A percentile compares a stretch with the other conserved stretches of the same genome.
phyloP scores from a whole-genome alignment of 148 eudicot genomes.

The Pharnaceum exiguum region DNA sequence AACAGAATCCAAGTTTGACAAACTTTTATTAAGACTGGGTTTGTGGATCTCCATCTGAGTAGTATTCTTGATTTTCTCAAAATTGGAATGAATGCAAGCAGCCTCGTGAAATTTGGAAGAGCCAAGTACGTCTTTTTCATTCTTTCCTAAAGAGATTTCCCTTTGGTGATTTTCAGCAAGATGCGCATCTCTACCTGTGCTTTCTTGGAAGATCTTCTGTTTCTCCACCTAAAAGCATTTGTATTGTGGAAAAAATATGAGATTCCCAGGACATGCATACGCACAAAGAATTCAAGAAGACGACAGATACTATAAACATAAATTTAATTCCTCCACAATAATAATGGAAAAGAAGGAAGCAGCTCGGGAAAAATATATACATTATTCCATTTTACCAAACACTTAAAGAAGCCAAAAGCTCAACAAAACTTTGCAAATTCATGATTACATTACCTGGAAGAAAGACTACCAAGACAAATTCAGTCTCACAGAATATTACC shows the following conservation, averaged over 20 bases:
- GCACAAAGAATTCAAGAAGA: too few relatives aligned
- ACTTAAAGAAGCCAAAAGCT: too few relatives aligned
- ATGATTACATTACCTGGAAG: too few relatives aligned
- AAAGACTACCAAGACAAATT: background rate
- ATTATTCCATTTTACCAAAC: too few relatives aligned
- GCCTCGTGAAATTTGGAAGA: slow-evolving; percentile 22
- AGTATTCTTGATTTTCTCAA: slow-evolving; percentile 20
- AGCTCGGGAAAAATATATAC: too few relatives aligned
- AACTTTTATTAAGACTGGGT: slow-evolving; percentile 11
- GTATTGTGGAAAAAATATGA: background rate
- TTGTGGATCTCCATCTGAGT: slow-evolving; percentile 18
- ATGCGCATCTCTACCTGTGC: slow-evolving; percentile 32
- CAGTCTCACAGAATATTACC: background rate
- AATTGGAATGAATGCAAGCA: slow-evolving; percentile 20
- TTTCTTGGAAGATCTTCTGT: slow-evolving; percentile 71
- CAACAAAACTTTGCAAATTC: too few relatives aligned
- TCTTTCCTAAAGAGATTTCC: slow-evolving; percentile 21
- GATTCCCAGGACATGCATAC: background rate
- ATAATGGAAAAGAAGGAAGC: too few relatives aligned
- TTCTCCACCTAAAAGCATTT: slow-evolving; percentile 72
- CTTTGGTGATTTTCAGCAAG: slow-evolving; percentile 18
- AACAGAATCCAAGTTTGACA: slow-evolving; percentile 28
- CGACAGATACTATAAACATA: too few relatives aligned
- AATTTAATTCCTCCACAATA: too few relatives aligned
- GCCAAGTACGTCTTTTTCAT: slow-evolving; percentile 19